Percentiles rank a stretch among this genome's conserved stretches.
These are phyloP conservation scores for Cunninghamia lanceolata DNA, from an alignment of 75 land plant species.

Conservation along the genomic window DNA sequence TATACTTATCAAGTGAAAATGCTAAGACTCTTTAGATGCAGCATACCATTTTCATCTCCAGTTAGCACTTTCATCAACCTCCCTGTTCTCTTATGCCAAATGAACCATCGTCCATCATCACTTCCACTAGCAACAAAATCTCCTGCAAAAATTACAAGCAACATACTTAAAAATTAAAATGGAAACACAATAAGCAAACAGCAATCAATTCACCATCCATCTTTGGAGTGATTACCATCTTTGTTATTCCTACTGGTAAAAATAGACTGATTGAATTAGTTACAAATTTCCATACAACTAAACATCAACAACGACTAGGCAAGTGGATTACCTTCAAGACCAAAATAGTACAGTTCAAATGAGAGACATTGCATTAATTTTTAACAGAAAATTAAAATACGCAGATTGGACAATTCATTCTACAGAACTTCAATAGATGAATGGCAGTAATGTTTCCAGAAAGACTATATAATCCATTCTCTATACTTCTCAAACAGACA, in stretches of 20 bases:
- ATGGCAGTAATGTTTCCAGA: neutral
- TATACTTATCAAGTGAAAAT: neutral
- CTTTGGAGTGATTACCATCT: neutral
- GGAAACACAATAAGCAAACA: neutral
- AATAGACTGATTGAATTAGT: no score
- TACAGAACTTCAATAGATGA: neutral
- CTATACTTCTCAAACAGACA: neutral
- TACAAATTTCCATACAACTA: neutral
- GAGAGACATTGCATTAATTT: neutral
- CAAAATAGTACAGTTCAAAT: neutral
- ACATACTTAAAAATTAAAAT: neutral
- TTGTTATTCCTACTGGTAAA: neutral
- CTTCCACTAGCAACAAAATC: conserved; percentile 97
- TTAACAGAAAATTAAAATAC: neutral
- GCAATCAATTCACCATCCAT: neutral
- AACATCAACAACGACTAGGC: neutral
- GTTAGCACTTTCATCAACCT: conserved; percentile 81
- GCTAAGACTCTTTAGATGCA: neutral
- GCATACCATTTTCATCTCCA: conserved; percentile 92
- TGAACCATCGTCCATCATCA: conserved; percentile 99
- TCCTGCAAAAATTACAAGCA: conserved; percentile 35
- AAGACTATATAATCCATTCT: neutral
- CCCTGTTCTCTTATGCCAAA: conserved; percentile 96
- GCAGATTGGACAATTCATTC: neutral
- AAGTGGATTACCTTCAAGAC: neutral